phyloP scores from a whole-genome alignment of 2,329 filamentous ascomycete species.

The Fusarium tupiense region DNA sequence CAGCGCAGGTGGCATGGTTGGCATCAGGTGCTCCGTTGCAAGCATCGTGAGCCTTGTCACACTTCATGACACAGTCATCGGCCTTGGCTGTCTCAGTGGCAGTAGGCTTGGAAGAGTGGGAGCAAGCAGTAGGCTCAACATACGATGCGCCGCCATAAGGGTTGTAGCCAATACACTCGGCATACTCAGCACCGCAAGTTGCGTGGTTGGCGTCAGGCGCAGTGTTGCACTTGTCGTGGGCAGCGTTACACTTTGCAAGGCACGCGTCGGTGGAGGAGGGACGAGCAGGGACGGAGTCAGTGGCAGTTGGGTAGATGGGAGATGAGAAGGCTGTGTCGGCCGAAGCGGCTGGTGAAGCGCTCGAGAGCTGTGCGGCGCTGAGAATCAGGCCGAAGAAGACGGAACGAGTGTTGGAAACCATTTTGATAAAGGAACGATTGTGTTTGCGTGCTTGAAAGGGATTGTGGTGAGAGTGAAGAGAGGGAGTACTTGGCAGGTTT shows the following conservation, averaged over 20 bases:
- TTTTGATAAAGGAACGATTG: neutral
- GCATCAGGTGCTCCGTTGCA: conserved; percentile 2
- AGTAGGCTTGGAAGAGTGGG: neutral
- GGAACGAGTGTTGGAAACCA: conserved; percentile 20
- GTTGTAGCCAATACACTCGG: neutral
- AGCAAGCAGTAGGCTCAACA: conserved; percentile 4
- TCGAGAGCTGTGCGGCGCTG: conserved; percentile 3
- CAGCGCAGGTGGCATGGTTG: neutral
- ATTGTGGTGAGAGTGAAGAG: neutral
- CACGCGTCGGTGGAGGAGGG: conserved; percentile 3
- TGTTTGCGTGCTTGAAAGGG: neutral
- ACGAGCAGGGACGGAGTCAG: neutral
- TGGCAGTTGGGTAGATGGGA: conserved; percentile 7
- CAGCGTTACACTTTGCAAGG: neutral
- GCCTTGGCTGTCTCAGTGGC: neutral
- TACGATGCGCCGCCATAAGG: neutral
- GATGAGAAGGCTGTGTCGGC: neutral
- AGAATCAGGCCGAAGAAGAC: conserved; percentile 8
- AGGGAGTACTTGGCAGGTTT: neutral
- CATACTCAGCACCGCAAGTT: neutral
- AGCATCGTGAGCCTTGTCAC: neutral
- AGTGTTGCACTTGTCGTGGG: neutral
- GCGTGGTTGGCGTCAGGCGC: conserved; percentile 10
- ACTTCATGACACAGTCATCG: neutral
- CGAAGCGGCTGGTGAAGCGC: neutral